These are phyloP conservation scores for Teratosphaeria epicoccoides DNA, from an alignment of 2,329 filamentous ascomycete species.

Conservation along the genomic window DNA sequence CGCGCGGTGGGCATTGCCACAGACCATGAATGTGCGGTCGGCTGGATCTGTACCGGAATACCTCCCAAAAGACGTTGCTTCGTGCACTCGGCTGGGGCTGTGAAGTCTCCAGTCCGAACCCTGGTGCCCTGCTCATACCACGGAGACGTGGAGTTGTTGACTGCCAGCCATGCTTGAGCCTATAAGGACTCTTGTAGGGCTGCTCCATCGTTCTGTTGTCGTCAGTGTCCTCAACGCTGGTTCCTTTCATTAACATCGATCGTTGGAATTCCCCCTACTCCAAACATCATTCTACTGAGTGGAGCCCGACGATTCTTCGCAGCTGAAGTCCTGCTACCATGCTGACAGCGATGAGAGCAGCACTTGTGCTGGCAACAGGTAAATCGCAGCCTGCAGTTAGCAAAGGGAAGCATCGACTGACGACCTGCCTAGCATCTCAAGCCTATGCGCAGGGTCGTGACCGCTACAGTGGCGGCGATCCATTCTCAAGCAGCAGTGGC, in stretches of 20 bases:
- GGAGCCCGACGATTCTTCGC: too few relatives aligned
- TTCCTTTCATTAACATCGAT: too few relatives aligned
- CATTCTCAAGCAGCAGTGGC: background rate
- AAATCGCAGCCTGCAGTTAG: background rate
- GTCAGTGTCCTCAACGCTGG: background rate
- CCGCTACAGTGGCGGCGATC: conserved; percentile 2
- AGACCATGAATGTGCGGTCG: background rate
- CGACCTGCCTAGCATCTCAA: background rate
- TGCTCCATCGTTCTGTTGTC: background rate
- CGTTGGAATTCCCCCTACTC: too few relatives aligned
- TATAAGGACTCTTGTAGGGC: background rate
- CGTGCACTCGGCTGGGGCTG: background rate
- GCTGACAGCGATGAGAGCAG: background rate
- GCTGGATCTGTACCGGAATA: background rate
- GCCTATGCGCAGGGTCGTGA: background rate
- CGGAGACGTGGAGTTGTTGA: background rate
- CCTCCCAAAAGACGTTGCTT: background rate
- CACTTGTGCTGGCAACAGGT: background rate
- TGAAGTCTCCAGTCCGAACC: background rate
- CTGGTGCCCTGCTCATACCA: background rate
- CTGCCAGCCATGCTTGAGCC: background rate
- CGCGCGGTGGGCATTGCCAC: too few relatives aligned
- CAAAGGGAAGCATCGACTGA: background rate
- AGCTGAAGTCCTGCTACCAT: too few relatives aligned
- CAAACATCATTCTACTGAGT: too few relatives aligned